Conservation (phyloP, 345 rosid genomes). For the Citrus trifoliata region DNA sequence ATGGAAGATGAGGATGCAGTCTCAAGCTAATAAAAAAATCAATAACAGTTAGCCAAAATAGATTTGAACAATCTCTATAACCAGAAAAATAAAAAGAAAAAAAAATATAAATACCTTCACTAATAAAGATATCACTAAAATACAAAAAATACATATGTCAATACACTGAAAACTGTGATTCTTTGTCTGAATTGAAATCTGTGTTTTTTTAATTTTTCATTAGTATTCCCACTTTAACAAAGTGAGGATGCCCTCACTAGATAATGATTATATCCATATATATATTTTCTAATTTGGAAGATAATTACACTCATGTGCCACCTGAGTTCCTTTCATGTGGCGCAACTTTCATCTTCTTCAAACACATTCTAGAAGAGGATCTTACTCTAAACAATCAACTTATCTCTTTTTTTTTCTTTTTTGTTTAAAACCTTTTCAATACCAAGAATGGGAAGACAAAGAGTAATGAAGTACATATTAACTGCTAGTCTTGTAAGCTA, state of each 20-base stretch:
- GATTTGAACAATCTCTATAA: neutral
- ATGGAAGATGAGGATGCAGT: neutral
- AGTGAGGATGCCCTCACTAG: too few relatives aligned
- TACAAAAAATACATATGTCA: too few relatives aligned
- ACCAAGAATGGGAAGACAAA: neutral
- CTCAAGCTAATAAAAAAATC: neutral
- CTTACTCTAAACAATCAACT: neutral
- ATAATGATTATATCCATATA: neutral
- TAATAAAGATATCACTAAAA: too few relatives aligned
- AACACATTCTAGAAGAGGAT: neutral
- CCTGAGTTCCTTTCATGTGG: neutral
- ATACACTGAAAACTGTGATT: too few relatives aligned
- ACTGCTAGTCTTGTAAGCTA: neutral
- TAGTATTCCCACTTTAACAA: too few relatives aligned
- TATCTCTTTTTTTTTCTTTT: neutral
- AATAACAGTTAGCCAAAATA: neutral
- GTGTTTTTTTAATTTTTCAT: too few relatives aligned
- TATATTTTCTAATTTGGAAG: neutral
- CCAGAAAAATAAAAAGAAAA: too few relatives aligned
- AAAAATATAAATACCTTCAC: too few relatives aligned
- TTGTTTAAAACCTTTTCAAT: too few relatives aligned
- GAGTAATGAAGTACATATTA: neutral
- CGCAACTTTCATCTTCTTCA: neutral
- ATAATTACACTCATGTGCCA: neutral
- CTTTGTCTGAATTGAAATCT: too few relatives aligned